A percentile compares a stretch with the other conserved stretches of the same genome.
phyloP scores from a whole-genome alignment of 371 early-diverging fungal species.

The Circinella umbellata region DNA sequence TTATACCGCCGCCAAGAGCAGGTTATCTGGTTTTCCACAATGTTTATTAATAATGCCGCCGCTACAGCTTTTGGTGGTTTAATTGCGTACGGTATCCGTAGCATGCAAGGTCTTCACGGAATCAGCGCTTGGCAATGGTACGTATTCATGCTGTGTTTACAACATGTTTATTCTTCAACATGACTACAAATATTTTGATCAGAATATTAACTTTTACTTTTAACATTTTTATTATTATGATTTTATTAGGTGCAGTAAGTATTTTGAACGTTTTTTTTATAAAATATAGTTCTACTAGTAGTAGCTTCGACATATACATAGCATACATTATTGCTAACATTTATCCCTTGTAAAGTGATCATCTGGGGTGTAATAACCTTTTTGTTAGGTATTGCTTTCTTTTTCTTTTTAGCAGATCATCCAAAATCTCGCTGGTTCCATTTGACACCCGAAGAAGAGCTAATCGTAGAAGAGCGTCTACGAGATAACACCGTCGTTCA shows the following conservation, averaged over 20 bases:
- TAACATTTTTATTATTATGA: background rate
- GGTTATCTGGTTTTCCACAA: conserved; percentile 30
- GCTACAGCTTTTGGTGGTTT: conserved; percentile 28
- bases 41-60: conserved; percentile 36
- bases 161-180: no score
- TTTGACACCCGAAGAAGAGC: conserved; percentile 39
- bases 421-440: conserved; percentile 36
- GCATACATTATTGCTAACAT: no score
- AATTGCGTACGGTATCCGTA: conserved; percentile 36
- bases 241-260: conserved; percentile 29
- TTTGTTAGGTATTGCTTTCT: conserved; percentile 32
- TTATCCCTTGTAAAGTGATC: conserved; percentile 20
- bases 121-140: conserved; percentile 29
- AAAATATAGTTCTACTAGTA: no score
- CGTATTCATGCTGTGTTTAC: background rate
- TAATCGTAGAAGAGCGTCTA: conserved; percentile 39
- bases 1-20: conserved; percentile 43
- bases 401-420: conserved; percentile 44
- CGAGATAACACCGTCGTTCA: conserved; percentile 39
- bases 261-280: no score
- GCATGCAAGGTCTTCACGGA: conserved; percentile 22
- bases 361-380: conserved; percentile 37
- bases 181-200: no score
- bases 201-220: background rate
- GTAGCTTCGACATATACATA: no score